Percentiles rank a stretch among this genome's conserved stretches.
Conservation (phyloP, 2,329 filamentous ascomycete genomes). For the Colletotrichum incanum region DNA sequence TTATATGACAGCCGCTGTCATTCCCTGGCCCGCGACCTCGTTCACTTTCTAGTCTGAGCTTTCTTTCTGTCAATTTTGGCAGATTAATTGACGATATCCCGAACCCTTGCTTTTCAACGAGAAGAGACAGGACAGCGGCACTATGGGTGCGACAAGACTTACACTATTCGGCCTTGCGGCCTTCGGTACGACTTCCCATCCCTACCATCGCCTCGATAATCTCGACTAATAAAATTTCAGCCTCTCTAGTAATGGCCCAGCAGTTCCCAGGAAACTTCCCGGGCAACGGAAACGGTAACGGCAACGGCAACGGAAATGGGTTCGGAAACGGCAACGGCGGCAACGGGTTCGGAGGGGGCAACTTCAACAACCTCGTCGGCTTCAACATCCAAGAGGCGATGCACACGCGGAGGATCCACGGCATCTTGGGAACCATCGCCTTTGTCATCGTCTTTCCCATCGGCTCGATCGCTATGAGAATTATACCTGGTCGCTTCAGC, state of each 20-base stretch:
- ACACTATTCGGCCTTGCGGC: slow-evolving; percentile 26
- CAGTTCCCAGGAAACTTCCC: slow-evolving; percentile 34
- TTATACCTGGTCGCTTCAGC: slow-evolving; percentile 54
- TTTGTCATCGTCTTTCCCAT: slow-evolving; percentile 62
- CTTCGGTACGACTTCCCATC: slow-evolving; percentile 3
- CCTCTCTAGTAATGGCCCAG: slow-evolving; percentile 26
- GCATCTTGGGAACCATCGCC: slow-evolving; percentile 57
- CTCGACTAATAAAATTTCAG: slow-evolving; percentile 11
- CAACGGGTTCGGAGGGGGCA: slow-evolving; percentile 37
- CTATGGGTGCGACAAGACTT: slow-evolving; percentile 22
- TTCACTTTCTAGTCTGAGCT: background rate
- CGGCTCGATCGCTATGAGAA: slow-evolving; percentile 60
- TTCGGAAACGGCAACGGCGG: slow-evolving; percentile 29
- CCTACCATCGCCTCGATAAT: too few species aligned
- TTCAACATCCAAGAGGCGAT: slow-evolving; percentile 51
- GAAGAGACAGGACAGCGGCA: background rate
- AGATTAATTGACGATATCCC: background rate
- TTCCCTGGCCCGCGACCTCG: background rate
- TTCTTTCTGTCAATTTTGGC: background rate
- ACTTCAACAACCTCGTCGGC: slow-evolving; percentile 41
- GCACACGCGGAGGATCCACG: slow-evolving; percentile 56
- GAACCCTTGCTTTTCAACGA: background rate
- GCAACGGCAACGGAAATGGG: slow-evolving; percentile 25
- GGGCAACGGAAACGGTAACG: slow-evolving; percentile 30
- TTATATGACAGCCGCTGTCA: slow-evolving; percentile 29